Conservation (phyloP, 2,329 filamentous ascomycete genomes). For the Neopestalotiopsis sp. region DNA sequence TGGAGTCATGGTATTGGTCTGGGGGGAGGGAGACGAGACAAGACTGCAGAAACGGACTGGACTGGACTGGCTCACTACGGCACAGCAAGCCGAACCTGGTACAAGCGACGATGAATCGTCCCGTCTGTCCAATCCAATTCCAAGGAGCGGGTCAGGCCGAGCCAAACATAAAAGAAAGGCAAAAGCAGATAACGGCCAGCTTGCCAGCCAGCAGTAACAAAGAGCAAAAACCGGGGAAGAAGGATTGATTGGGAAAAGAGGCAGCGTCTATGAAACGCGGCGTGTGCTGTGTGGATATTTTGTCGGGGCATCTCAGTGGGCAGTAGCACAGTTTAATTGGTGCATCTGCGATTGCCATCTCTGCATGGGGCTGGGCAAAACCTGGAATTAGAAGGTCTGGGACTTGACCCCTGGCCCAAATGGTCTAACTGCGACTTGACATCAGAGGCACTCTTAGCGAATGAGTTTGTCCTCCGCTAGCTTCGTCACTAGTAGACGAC, state of each 20-base stretch:
- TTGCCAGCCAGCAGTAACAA: not conserved
- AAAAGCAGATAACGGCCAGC: not conserved
- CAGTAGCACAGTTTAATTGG: conserved; percentile 4
- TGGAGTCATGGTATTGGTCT: not conserved
- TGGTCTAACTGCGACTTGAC: conserved; percentile 15
- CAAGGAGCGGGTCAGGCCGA: conserved; percentile 12
- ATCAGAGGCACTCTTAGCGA: conserved; percentile 18
- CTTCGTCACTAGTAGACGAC: not conserved
- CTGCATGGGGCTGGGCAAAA: conserved; percentile 8
- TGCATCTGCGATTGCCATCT: conserved; percentile 1
- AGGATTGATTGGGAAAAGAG: conserved; percentile 11
- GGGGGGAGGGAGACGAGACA: not conserved
- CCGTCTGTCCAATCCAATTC: not conserved
- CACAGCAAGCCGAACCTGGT: conserved; percentile 7
- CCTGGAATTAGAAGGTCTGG: conserved; percentile 14
- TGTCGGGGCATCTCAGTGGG: not conserved
- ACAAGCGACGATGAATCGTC: not conserved
- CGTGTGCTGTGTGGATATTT: not conserved
- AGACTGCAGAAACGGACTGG: not conserved
- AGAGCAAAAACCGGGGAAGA: not conserved
- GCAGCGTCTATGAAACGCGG: conserved; percentile 9
- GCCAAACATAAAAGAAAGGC: not conserved
- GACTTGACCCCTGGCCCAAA: not conserved
- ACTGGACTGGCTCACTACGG: not conserved
- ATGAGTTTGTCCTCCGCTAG: conserved; percentile 10